These are phyloP conservation scores for Plasmodium falciparum DNA, from an alignment of 169 alveolate species.

Conservation along the genomic window DNA sequence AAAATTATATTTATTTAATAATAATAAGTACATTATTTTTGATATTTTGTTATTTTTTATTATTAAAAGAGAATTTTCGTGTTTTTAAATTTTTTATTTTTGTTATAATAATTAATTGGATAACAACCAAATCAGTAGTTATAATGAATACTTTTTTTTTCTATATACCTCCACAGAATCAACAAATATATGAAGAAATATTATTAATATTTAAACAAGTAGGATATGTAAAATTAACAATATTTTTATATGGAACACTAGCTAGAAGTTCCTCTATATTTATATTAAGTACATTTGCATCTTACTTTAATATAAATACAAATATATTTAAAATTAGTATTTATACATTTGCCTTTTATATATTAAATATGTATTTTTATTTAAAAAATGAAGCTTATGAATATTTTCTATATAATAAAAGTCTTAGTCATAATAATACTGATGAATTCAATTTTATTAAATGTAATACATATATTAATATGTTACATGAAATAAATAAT, in stretches of 20 bases:
- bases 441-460: slow-evolving; percentile 35
- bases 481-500: slow-evolving; percentile 13
- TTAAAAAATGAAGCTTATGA: slow-evolving; percentile 68
- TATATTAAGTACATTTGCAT: slow-evolving; percentile 71
- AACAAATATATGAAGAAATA: slow-evolving; percentile 49
- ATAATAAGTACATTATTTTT: slow-evolving; percentile 36
- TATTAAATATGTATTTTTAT: slow-evolving; percentile 64
- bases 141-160: slow-evolving; percentile 58
- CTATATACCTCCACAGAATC: slow-evolving; percentile 53
- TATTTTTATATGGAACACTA: slow-evolving; percentile 63
- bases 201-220: slow-evolving; percentile 35
- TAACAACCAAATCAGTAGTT: slow-evolving; percentile 58
- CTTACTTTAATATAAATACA: slow-evolving; percentile 58
- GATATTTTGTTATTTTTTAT: slow-evolving; percentile 39
- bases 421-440: neutral
- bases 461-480: slow-evolving; percentile 63
- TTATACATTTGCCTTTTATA: slow-evolving; percentile 47
- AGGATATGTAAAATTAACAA: slow-evolving; percentile 36
- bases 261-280: slow-evolving; percentile 73
- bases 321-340: slow-evolving; percentile 46
- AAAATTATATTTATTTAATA: slow-evolving; percentile 47
- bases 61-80: slow-evolving; percentile 42
- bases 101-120: slow-evolving; percentile 68
- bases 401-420: slow-evolving; percentile 21
- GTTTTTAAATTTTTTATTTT: slow-evolving; percentile 69